Conservation (phyloP, 164 flowering plant species). For the Echeveria elegans region DNA sequence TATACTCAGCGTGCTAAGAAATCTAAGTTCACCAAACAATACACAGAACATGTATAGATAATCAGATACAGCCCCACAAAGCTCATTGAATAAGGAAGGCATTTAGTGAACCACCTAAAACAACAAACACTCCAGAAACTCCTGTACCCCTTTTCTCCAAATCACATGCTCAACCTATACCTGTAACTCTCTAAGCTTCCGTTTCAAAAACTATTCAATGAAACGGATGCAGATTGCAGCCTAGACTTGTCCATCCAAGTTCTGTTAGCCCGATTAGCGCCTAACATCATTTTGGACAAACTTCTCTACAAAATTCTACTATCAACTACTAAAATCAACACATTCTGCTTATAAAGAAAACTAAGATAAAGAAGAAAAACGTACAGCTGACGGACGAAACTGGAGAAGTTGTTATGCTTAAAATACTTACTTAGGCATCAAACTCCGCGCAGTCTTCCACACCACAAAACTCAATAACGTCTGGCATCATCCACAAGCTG, state of each 20-base stretch:
- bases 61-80: neutral
- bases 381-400: constrained; percentile 92
- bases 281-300: too few relatives aligned
- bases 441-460: constrained; percentile 86
- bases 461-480: constrained; percentile 67
- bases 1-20: too few relatives aligned
- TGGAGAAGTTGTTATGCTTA: constrained; percentile 97
- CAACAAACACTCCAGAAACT: neutral
- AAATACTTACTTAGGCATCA: constrained; percentile 74
- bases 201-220: too few relatives aligned
- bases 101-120: neutral
- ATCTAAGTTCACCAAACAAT: neutral
- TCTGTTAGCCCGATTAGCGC: too few relatives aligned
- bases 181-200: neutral
- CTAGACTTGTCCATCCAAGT: too few relatives aligned
- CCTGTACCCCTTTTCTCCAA: constrained; percentile 1
- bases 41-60: neutral
- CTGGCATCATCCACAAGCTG: constrained; percentile 71
- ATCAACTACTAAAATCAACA: neutral
- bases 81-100: neutral
- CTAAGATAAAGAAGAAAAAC: constrained; percentile 15
- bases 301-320: neutral
- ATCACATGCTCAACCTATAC: neutral
- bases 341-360: neutral
- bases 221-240: too few relatives aligned